These are phyloP conservation scores for Daphne laureola DNA, from an alignment of 441 rosid genomes.

Conservation along the genomic window DNA sequence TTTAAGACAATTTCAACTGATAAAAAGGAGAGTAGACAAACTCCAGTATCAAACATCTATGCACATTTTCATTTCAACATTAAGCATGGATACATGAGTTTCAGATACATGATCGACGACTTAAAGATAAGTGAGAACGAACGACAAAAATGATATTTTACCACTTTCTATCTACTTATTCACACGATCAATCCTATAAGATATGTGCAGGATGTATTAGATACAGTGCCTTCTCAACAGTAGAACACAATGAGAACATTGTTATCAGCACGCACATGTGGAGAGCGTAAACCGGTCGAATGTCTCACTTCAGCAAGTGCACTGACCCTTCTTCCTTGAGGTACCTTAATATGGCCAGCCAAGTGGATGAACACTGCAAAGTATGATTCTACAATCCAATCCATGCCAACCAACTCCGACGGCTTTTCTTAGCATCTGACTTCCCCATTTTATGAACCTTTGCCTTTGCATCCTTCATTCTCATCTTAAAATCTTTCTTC, in stretches of 20 bases:
- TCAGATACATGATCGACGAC: slow-evolving; percentile 16
- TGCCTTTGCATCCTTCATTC: slow-evolving; percentile 60
- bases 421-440: slow-evolving; percentile 43
- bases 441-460: slow-evolving; percentile 49
- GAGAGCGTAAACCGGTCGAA: no score
- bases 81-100: slow-evolving; percentile 13
- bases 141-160: slow-evolving; percentile 2
- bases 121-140: slow-evolving; percentile 13
- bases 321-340: no score
- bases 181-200: slow-evolving; percentile 22
- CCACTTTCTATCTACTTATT: slow-evolving; percentile 23
- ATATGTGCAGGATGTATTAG: slow-evolving; percentile 22
- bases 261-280: slow-evolving; percentile 8
- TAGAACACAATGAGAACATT: slow-evolving; percentile 4
- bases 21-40: neutral
- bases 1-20: neutral
- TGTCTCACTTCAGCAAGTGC: no score
- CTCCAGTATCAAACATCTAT: slow-evolving; percentile 13
- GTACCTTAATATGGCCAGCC: no score
- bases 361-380: no score
- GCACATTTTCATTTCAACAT: slow-evolving; percentile 24
- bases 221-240: slow-evolving; percentile 11
- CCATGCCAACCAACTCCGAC: slow-evolving; percentile 89
- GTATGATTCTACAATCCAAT: slow-evolving; percentile 1
- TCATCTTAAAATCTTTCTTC: slow-evolving; percentile 84